phyloP scores from a whole-genome alignment of 2,329 filamentous ascomycete species.

The Stenocarpella maydis region DNA sequence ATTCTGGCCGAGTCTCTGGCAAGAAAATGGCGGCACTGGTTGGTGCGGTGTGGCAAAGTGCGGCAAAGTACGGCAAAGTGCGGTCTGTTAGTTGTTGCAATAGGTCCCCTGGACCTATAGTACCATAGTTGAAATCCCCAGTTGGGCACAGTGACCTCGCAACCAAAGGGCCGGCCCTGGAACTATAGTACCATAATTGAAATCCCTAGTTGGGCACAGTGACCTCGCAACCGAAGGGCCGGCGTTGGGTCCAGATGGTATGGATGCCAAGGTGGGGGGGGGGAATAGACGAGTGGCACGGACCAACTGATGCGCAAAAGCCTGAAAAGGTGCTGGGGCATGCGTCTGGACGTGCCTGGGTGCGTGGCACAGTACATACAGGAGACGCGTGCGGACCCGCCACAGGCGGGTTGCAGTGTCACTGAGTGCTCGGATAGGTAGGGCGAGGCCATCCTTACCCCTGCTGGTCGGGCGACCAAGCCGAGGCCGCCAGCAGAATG shows the following conservation, averaged over 20 bases:
- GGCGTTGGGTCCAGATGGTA: constrained; percentile 5
- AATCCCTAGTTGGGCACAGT: constrained; percentile 15
- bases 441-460: constrained; percentile 17
- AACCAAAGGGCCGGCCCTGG: constrained; percentile 16
- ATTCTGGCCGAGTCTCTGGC: neutral
- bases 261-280: constrained; percentile 14
- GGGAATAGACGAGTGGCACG: constrained; percentile 22
- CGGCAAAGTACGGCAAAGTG: neutral
- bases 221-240: constrained; percentile 16
- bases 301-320: constrained; percentile 28
- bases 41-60: neutral
- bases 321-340: constrained; percentile 34
- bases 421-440: constrained; percentile 7
- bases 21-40: neutral
- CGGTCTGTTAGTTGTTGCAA: constrained; percentile 4
- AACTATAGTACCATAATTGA: constrained; percentile 16
- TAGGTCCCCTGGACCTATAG: constrained; percentile 21
- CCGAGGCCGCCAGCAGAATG: constrained; percentile 11
- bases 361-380: neutral
- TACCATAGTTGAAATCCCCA: constrained; percentile 6
- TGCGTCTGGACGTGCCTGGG: constrained; percentile 19
- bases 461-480: constrained; percentile 14
- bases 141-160: constrained; percentile 8
- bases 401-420: constrained; percentile 15
- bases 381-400: constrained; percentile 14